phyloP scores from a whole-genome alignment of 192 early-diverging fungal species.

The Gaertneriomyces semiglobifer region DNA sequence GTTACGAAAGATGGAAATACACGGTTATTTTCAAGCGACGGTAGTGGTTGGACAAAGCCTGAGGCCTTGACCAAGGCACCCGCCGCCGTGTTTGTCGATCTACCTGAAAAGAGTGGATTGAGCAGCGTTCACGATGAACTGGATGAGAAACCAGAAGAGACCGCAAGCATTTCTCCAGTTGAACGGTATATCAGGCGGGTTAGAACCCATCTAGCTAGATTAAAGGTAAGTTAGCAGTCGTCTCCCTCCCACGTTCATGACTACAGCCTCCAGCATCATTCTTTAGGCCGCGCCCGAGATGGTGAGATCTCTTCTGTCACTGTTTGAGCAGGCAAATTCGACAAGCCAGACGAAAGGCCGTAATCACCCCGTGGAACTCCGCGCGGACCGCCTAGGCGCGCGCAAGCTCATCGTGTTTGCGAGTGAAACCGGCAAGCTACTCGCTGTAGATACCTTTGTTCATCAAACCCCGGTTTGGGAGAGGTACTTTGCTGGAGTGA shows the following conservation, averaged over 20 bases:
- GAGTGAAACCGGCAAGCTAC: constrained; percentile 72
- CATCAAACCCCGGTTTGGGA: constrained; percentile 77
- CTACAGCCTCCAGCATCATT: no score
- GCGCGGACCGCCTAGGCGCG: constrained; percentile 55
- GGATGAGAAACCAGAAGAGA: constrained; percentile 48
- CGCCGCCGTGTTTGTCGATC: constrained; percentile 74
- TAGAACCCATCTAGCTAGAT: constrained; percentile 46
- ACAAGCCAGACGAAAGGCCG: no score
- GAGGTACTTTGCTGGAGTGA: constrained; percentile 48
- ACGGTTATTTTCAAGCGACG: constrained; percentile 23
- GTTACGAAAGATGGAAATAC: constrained; percentile 42
- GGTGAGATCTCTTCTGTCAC: no score
- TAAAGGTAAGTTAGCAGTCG: constrained; percentile 35
- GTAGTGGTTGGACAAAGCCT: constrained; percentile 75
- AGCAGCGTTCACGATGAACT: constrained; percentile 67
- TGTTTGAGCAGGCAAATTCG: no score
- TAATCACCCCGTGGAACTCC: not conserved
- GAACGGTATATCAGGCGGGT: constrained; percentile 65
- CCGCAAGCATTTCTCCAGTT: constrained; percentile 46
- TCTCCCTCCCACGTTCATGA: not conserved
- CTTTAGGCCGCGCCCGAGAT: no score
- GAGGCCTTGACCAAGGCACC: constrained; percentile 74
- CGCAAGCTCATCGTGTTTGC: constrained; percentile 85
- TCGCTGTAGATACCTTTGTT: constrained; percentile 75
- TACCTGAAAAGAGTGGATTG: constrained; percentile 69